A percentile compares a stretch with the other conserved stretches of the same genome.
Conservation (phyloP, 331 rosid species). For the Saraca asoca region DNA sequence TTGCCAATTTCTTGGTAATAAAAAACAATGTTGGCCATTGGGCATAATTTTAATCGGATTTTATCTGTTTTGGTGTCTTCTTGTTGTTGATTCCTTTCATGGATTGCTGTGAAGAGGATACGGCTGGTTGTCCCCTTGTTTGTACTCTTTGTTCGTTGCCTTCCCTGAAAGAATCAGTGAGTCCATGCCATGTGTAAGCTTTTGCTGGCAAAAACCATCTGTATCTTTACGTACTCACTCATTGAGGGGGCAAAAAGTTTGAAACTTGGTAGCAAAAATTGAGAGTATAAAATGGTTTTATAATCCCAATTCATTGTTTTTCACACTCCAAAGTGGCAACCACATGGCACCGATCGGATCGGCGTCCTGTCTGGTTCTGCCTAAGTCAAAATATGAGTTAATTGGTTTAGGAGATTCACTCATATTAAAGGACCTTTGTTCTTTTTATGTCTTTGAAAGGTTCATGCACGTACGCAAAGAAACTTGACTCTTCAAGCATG, state of each 20-base stretch:
- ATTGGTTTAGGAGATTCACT: conserved; percentile 10
- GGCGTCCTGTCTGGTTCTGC: conserved; percentile 49
- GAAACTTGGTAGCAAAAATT: conserved; percentile 16
- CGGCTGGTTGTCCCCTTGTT: conserved; percentile 61
- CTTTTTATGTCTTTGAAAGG: conserved; percentile 29
- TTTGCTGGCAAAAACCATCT: too few relatives aligned
- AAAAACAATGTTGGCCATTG: conserved; percentile 47
- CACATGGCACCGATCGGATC: too few relatives aligned
- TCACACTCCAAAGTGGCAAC: conserved; percentile 40
- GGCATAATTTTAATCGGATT: conserved; percentile 48
- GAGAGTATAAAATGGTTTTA: conserved; percentile 12
- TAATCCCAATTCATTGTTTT: conserved; percentile 36
- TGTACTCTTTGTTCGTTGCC: conserved; percentile 71
- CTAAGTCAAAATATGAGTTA: not conserved
- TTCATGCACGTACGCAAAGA: conserved; percentile 44
- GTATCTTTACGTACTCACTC: too few relatives aligned
- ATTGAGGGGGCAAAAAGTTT: conserved; percentile 30
- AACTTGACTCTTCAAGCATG: too few relatives aligned
- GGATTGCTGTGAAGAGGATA: conserved; percentile 56
- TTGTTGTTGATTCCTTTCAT: conserved; percentile 51
- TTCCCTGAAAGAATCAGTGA: conserved; percentile 54
- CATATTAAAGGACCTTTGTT: conserved; percentile 17
- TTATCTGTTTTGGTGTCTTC: conserved; percentile 36
- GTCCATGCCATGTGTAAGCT: too few relatives aligned
- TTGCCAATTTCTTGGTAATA: conserved; percentile 50